Evolutionary conservation across 148 eudicot species (phyloP).

Genomic region (Chenopodium album): DNA sequence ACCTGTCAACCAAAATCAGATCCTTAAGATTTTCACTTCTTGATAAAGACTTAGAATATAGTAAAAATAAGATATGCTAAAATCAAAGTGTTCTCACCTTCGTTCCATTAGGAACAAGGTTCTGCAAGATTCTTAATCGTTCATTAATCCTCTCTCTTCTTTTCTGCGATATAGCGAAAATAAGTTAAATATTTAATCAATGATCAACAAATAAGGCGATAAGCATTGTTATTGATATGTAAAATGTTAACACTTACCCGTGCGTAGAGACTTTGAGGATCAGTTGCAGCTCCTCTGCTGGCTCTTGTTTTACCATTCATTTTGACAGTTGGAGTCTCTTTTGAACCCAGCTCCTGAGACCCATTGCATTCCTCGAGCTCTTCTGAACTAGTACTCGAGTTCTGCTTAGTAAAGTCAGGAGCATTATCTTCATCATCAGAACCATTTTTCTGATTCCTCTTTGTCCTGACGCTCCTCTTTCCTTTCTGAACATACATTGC

Average conservation of each 20-base stretch:
- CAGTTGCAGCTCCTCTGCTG: constrained; percentile 74
- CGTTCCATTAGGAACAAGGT: constrained; percentile 77
- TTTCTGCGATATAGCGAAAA: constrained; percentile 41
- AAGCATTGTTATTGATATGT: not conserved
- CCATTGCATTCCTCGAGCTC: constrained; percentile 35
- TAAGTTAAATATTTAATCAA: not conserved
- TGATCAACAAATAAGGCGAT: not conserved
- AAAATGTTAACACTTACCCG: constrained; percentile 49
- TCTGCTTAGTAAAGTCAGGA: constrained; percentile 20
- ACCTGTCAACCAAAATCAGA: constrained; percentile 37
- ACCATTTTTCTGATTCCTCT: constrained; percentile 38
- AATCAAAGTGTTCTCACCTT: constrained; percentile 37
- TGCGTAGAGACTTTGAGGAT: constrained; percentile 92
- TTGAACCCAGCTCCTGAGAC: constrained; percentile 39
- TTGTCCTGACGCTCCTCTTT: constrained; percentile 49
- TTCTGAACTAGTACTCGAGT: constrained; percentile 40
- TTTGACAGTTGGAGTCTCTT: constrained; percentile 18
- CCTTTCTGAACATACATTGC: constrained; percentile 32
- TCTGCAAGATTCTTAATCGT: constrained; percentile 60
- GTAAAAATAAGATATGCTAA: not conserved
- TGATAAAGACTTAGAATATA: not conserved
- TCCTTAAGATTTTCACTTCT: not conserved
- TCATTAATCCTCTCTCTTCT: constrained; percentile 77
- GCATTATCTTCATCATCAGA: constrained; percentile 34
- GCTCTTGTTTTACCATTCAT: constrained; percentile 53